Base-by-base conservation (phyloP, 1,139 yeast genomes). In the Hansenula lynferdii region DNA sequence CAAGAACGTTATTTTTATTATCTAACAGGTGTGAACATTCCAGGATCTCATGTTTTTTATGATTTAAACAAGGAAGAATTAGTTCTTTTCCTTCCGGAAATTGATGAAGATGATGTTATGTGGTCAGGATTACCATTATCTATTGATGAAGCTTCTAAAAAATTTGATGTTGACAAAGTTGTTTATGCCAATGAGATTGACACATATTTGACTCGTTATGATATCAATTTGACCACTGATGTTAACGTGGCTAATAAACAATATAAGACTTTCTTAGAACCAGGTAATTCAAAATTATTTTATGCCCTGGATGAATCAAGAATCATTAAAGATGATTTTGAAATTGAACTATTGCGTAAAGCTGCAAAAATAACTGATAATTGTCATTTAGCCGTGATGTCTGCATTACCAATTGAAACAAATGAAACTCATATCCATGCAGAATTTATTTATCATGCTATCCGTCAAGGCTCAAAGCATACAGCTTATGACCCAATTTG, bases 401-500 rank as follows among this genome's bases (percentile, higher is more conserved):
- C 89, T 19, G 95, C 97, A 1, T 58, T 84, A 33, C 95, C 96
- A 8, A 86, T 89, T 44, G 96, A 87, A 60, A 72, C 75, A 26
- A 83, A 83, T 46, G 98, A 92, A 62, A 80, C 90, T 14, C 97
- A 92, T 56, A 77, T 92, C 38, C 97, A 92, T 56, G 97, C 97
- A 3, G 97, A 90, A 58, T 92, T 92, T 60, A 75, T 85, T 44
- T 92, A 92, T 61, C 97, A 92, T 62, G 86, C 96, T 3, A 74
- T 86, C 49, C 80, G 97, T 53, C 97, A 90, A 62, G 97, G 97
- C 4, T 82, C 96, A 19, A 89, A 87, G 62, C 67, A 75, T 53
- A 87, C 82, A 61, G 80, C 96, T 11, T 92, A 92, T 58, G 97
- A 89, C 57, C 97, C 97, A 16, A 87, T 92, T 44, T 90, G 97